These are phyloP conservation scores for Phytophthora cactorum DNA, from an alignment of 352 stramenopile species.

Conservation along the genomic window DNA sequence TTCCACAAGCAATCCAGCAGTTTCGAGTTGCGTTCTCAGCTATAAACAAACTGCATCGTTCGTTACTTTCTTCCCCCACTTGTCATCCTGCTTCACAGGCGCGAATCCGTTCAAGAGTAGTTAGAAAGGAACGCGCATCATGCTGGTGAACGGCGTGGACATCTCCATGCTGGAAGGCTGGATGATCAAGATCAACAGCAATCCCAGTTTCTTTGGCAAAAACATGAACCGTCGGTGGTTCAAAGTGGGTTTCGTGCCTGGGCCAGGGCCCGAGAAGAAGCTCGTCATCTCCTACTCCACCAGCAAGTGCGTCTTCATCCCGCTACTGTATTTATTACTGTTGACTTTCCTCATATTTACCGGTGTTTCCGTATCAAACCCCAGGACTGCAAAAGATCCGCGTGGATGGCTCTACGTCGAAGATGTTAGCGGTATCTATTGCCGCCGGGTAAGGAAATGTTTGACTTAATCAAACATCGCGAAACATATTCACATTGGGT, in stretches of 20 bases:
- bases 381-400: conserved; percentile 75
- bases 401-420: conserved; percentile 84
- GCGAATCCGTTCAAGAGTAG: no score
- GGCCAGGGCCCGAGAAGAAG: conserved; percentile 51
- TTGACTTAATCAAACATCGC: neutral
- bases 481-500: neutral
- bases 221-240: conserved; percentile 82
- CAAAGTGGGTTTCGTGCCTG: conserved; percentile 64
- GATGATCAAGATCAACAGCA: conserved; percentile 90
- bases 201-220: conserved; percentile 81
- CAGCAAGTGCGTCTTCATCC: conserved; percentile 61
- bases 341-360: neutral
- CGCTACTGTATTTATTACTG: neutral
- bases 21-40: no score
- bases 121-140: conserved; percentile 4
- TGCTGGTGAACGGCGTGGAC: conserved; percentile 77
- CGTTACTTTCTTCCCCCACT: no score
- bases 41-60: no score
- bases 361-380: neutral
- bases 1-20: no score
- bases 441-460: conserved; percentile 50
- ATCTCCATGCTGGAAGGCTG: conserved; percentile 85
- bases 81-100: no score
- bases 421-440: conserved; percentile 78
- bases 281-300: conserved; percentile 86